These are phyloP conservation scores for Apodospora peruviana DNA, from an alignment of 495 filamentous ascomycete species.

Conservation along the genomic window DNA sequence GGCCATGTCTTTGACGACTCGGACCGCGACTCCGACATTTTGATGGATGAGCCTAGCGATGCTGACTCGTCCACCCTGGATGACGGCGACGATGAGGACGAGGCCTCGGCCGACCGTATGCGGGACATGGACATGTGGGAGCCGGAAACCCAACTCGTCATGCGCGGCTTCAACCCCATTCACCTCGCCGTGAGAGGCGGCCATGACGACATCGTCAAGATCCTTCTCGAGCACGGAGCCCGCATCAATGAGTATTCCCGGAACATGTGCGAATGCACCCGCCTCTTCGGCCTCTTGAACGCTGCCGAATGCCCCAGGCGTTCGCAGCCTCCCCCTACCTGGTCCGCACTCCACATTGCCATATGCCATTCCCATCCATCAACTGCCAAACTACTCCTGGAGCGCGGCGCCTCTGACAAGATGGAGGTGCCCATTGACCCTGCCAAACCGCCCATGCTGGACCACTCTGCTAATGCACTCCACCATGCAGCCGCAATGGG, in stretches of 20 bases:
- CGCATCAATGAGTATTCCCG: slow-evolving; percentile 14
- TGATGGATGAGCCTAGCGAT: slow-evolving; percentile 15
- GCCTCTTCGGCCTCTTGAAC: slow-evolving; percentile 20
- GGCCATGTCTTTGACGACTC: slow-evolving; percentile 6
- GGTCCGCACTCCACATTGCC: slow-evolving; percentile 32
- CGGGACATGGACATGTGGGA: not conserved
- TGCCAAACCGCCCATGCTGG: not conserved
- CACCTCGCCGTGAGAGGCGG: slow-evolving; percentile 32
- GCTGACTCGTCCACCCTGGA: slow-evolving; percentile 7
- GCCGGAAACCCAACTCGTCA: not conserved
- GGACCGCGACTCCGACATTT: slow-evolving; percentile 12
- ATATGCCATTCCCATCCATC: slow-evolving; percentile 28
- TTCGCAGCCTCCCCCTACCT: slow-evolving; percentile 7
- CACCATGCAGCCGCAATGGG: slow-evolving; percentile 26
- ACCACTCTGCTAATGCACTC: slow-evolving; percentile 15
- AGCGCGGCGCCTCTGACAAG: slow-evolving; percentile 21
- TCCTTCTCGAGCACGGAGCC: slow-evolving; percentile 27
- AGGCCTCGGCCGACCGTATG: no score
- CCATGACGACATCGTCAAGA: slow-evolving; percentile 22
- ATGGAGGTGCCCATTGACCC: slow-evolving; percentile 13
- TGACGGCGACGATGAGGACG: slow-evolving; percentile 1
- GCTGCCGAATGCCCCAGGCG: slow-evolving; percentile 11
- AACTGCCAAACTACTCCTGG: slow-evolving; percentile 27
- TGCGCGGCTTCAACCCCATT: slow-evolving; percentile 21
- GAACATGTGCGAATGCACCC: slow-evolving; percentile 25